Percentiles rank a stretch among this genome's conserved stretches.
phyloP scores from a whole-genome alignment of 116 monocot genomes.

The Trichopus zeylanicus region DNA sequence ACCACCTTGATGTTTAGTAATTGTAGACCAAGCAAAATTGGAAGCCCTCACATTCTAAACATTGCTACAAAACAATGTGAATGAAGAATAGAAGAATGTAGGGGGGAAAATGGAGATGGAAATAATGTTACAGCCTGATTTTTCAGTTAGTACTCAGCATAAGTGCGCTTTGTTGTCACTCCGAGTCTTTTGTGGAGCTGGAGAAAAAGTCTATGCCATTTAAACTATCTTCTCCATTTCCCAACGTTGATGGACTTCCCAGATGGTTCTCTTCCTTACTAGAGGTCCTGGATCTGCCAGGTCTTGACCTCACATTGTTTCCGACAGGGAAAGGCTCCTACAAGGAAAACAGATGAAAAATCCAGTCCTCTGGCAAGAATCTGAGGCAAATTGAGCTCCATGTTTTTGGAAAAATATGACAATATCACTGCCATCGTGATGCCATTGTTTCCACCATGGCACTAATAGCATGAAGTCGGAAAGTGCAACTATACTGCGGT shows the following conservation, averaged over 20 bases:
- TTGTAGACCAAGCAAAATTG: neutral
- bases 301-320: neutral
- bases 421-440: too few relatives aligned
- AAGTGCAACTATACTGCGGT: neutral
- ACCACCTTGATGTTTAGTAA: neutral
- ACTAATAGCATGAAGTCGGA: neutral
- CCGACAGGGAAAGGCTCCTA: constrained; percentile 10
- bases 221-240: neutral
- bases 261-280: neutral
- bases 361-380: neutral
- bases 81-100: neutral
- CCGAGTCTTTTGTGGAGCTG: neutral
- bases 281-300: constrained; percentile 1
- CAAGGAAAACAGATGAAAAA: neutral
- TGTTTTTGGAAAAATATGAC: too few relatives aligned
- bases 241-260: neutral
- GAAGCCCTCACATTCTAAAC: neutral
- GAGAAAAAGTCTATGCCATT: neutral
- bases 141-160: neutral
- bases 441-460: neutral
- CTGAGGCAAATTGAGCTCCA: too few relatives aligned
- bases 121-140: neutral
- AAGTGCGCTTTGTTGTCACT: neutral
- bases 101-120: neutral
- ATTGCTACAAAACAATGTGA: neutral